Evolutionary conservation across 2,329 filamentous ascomycete species (phyloP), one percentile per base, ranked within the genome.

Genomic region (Rhinocladiella similis): DNA sequence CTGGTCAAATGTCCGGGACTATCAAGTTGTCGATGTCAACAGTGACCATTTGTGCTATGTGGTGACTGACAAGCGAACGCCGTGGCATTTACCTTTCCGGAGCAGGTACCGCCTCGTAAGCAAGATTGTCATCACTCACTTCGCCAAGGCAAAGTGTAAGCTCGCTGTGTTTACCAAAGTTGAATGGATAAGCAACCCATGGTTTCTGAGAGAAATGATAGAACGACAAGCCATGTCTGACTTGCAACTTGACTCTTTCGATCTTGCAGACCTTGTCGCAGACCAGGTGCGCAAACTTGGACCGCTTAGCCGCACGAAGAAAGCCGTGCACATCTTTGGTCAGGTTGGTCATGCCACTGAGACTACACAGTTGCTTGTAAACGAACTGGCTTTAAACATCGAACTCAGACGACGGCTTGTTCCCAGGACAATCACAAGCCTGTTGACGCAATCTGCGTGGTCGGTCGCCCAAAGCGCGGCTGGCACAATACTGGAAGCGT

Each of bases 61-160:
- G 38, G 76, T 88, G 19, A 84, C 83, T 1, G 84, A 87, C 65
- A 80, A 80, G 54, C 83, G 83, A 60, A 80, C 79, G 0, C 83
- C 85, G 0, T 96, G 91, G 90, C 91, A 96, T 75, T 80, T 97
- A 36, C 94, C 94, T 12, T 87, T 91, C 69, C 84, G 87, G 51
- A 80, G 85, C 47, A 83, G 85, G 50, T 96, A 97, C 74, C 87
- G 87, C 65, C 78, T 97, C 19, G 84, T 95, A 55, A 93, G 85
- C 63, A 97, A 96, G 73, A 86, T 96, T 61, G 91, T 97, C 62
- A 94, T 99, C 61, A 97, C 94, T 2, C 91, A 97, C 68, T 82
- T 93, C 58, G 86, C 91, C 50, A 97, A 97, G 74, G 91, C 90
- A 12, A 91, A 88, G 71, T 96, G 91, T 72, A 97, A 94, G 75